Evolutionary conservation across 768 basidiomycete genomes (phyloP).

Genomic region (Roridomyces roridus): DNA sequence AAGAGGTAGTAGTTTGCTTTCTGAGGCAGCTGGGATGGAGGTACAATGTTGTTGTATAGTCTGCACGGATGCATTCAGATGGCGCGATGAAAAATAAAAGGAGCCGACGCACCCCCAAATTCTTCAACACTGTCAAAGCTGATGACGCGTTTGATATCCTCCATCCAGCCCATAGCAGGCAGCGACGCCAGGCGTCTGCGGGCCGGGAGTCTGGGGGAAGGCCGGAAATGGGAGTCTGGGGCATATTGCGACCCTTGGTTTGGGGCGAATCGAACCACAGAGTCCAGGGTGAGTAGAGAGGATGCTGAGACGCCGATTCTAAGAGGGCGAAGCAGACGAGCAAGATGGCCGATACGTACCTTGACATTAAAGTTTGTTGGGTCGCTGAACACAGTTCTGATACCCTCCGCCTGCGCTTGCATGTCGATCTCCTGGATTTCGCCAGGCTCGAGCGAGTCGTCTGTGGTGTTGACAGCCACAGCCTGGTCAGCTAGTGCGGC

Average conservation of each 20-base stretch:
- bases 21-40: constrained; percentile 89
- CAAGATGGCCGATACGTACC: constrained; percentile 47
- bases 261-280: constrained; percentile 97
- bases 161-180: constrained; percentile 97
- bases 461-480: constrained; percentile 39
- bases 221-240: constrained; percentile 83
- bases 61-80: constrained; percentile 42
- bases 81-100: not conserved
- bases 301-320: constrained; percentile 70
- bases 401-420: constrained; percentile 80
- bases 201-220: constrained; percentile 76
- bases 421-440: constrained; percentile 90
- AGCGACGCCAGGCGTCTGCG: constrained; percentile 72
- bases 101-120: constrained; percentile 88
- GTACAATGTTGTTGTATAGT: constrained; percentile 96
- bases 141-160: constrained; percentile 96
- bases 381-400: constrained; percentile 94
- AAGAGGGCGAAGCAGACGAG: not conserved
- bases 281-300: constrained; percentile 93
- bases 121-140: constrained; percentile 97
- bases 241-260: constrained; percentile 88
- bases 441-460: constrained; percentile 67
- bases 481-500: constrained; percentile 72
- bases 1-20: constrained; percentile 99
- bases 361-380: constrained; percentile 96